Conservation (phyloP, 2,329 filamentous ascomycete species). For the Didymella pomorum region DNA sequence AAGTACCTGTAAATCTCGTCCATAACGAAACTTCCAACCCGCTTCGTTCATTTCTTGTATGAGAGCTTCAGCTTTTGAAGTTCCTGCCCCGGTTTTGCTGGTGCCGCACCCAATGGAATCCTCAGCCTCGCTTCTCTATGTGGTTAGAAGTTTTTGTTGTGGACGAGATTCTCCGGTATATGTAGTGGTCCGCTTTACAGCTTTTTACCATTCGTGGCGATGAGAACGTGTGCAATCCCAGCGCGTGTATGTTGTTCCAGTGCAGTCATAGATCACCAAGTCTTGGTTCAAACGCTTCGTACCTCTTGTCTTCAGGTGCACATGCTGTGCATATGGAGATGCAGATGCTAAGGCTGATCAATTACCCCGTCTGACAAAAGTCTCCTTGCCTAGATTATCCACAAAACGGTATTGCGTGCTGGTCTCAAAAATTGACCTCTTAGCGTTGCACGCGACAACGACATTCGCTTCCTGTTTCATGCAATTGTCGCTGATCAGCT, state of each 20-base stretch:
- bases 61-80: too few species aligned
- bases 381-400: background rate
- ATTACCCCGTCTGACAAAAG: background rate
- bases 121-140: too few species aligned
- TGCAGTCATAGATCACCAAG: background rate
- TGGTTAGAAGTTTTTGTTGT: too few species aligned
- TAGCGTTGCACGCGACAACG: background rate
- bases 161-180: too few species aligned
- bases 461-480: background rate
- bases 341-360: background rate
- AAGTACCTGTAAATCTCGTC: too few species aligned
- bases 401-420: background rate
- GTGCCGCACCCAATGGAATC: too few species aligned
- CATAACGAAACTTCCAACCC: too few species aligned
- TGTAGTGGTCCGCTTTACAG: conserved; percentile 9
- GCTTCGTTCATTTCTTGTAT: too few species aligned
- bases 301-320: background rate
- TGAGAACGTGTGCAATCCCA: background rate
- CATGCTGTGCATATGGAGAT: background rate
- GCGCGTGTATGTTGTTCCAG: background rate
- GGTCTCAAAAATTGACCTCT: background rate
- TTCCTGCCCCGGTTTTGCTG: too few species aligned
- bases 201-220: background rate
- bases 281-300: background rate
- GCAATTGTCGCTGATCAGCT: background rate